A percentile compares a stretch with the other conserved stretches of the same genome.
Conservation (phyloP, 441 rosid genomes). For the Cnidoscolus chayamansa region DNA sequence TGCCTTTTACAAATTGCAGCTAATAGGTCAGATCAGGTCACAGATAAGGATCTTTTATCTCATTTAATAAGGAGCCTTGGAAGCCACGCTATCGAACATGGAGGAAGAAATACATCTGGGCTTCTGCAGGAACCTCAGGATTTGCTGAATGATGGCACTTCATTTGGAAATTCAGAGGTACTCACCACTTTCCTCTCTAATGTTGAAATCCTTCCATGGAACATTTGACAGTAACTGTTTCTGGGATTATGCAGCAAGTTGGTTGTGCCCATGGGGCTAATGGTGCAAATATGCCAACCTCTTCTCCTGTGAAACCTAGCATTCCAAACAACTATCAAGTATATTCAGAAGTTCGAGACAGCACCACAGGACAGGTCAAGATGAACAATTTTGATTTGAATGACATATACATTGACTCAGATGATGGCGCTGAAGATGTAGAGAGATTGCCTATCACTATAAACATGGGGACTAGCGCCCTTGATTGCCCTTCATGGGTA, state of each 20-base stretch:
- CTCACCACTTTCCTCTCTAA: conserved; percentile 40
- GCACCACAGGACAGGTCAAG: conserved; percentile 44
- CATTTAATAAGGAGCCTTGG: conserved; percentile 79
- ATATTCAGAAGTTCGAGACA: conserved; percentile 36
- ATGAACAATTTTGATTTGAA: conserved; percentile 88
- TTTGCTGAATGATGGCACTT: conserved; percentile 41
- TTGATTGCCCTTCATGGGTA: conserved; percentile 78
- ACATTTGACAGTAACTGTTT: conserved; percentile 37
- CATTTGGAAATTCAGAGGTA: conserved; percentile 46
- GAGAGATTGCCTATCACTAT: conserved; percentile 64
- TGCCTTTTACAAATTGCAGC: conserved; percentile 50
- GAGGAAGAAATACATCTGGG: conserved; percentile 52
- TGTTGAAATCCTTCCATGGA: conserved; percentile 41
- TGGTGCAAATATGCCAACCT: conserved; percentile 26
- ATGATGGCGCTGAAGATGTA: conserved; percentile 68
- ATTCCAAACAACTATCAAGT: conserved; percentile 28
- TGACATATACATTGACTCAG: conserved; percentile 72
- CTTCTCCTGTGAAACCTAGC: conserved; percentile 28
- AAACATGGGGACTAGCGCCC: conserved; percentile 59
- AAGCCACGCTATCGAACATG: conserved; percentile 47
- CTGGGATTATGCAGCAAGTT: conserved; percentile 42
- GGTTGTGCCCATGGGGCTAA: conserved; percentile 26
- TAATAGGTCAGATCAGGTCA: conserved; percentile 51
- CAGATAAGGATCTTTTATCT: conserved; percentile 69
- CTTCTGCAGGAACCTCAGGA: conserved; percentile 58